Conservation (phyloP, 306 rosid genomes). For the Prunus mira region DNA sequence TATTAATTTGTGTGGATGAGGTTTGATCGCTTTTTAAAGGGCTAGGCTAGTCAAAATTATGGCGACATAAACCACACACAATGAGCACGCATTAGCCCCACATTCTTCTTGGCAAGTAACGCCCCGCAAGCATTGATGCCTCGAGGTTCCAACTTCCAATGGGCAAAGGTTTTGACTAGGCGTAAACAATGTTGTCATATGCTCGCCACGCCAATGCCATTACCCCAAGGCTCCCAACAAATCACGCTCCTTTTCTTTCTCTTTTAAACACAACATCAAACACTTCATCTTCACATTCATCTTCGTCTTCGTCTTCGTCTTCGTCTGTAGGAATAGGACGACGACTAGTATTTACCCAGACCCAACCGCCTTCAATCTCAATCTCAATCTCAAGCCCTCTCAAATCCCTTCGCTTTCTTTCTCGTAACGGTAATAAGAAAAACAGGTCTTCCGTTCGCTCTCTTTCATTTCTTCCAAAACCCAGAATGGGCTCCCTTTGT, state of each 20-base stretch:
- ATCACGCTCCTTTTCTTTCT: not conserved
- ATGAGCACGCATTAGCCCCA: slow-evolving; percentile 18
- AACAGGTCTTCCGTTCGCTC: not conserved
- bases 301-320: no score
- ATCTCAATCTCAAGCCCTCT: not conserved
- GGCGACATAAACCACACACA: slow-evolving; percentile 17
- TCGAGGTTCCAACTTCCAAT: no score
- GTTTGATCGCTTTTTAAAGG: not conserved
- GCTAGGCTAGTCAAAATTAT: not conserved
- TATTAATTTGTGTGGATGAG: no score
- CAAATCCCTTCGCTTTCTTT: slow-evolving; percentile 10
- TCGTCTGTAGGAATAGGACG: no score
- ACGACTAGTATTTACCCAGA: not conserved
- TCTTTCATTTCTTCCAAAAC: not conserved
- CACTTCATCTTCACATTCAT: not conserved
- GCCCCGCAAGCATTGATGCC: not conserved
- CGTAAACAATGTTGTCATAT: slow-evolving; percentile 36
- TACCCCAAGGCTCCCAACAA: not conserved
- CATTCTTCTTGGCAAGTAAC: not conserved
- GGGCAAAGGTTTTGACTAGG: not conserved
- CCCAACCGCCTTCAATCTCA: not conserved
- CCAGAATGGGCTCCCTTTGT: slow-evolving; percentile 53
- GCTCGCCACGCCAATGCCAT: slow-evolving; percentile 21
- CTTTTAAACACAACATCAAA: not conserved
- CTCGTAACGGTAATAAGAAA: not conserved